Conservation (phyloP, 164 flowering plant species). For the Taxillus chinensis region DNA sequence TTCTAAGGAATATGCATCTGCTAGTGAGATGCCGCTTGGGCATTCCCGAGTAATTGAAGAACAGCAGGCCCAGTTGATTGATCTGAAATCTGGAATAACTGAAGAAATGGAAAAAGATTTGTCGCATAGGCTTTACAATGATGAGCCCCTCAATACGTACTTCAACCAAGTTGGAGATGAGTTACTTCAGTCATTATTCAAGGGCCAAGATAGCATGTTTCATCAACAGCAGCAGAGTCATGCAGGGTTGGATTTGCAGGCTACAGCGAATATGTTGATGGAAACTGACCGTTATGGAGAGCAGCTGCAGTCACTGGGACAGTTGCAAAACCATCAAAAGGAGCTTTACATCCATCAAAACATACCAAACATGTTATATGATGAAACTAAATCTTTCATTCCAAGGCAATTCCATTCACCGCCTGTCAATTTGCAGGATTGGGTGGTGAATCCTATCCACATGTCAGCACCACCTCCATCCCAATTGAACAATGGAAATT, state of each 20-base stretch:
- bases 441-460: slow-evolving; percentile 30
- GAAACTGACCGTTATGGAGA: slow-evolving; percentile 31
- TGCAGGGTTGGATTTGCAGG: slow-evolving; percentile 29
- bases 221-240: slow-evolving; percentile 34
- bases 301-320: slow-evolving; percentile 35
- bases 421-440: slow-evolving; percentile 31
- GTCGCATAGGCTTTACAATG: slow-evolving; percentile 15
- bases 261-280: slow-evolving; percentile 21
- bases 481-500: slow-evolving; percentile 21
- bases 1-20: slow-evolving; percentile 28
- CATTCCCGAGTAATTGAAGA: slow-evolving; percentile 26
- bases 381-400: slow-evolving; percentile 28
- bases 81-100: slow-evolving; percentile 34
- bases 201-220: slow-evolving; percentile 27
- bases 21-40: slow-evolving; percentile 27
- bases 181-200: slow-evolving; percentile 41
- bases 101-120: slow-evolving; percentile 19
- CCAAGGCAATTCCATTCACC: slow-evolving; percentile 41
- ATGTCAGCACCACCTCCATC: slow-evolving; percentile 30
- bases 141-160: slow-evolving; percentile 31
- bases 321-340: slow-evolving; percentile 33
- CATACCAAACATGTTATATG: slow-evolving; percentile 30
- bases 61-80: slow-evolving; percentile 24
- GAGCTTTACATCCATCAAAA: slow-evolving; percentile 35
- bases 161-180: slow-evolving; percentile 39